Evolutionary conservation across 345 rosid species (phyloP).

Genomic region (Balakata baccata): DNA sequence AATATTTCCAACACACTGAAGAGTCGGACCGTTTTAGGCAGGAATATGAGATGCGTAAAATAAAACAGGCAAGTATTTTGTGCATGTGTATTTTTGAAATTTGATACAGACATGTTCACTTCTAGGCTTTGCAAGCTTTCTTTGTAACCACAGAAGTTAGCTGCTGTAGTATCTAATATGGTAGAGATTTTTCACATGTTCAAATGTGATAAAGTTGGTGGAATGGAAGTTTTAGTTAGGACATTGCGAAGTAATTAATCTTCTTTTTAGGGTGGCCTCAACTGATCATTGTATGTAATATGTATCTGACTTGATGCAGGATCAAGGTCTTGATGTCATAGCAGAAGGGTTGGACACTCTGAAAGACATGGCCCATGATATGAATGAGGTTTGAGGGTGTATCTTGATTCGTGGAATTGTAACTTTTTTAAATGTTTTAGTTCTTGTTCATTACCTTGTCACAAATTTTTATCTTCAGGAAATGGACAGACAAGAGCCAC

Average conservation of each 20-base stretch:
- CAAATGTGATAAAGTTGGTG: background rate
- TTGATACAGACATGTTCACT: background rate
- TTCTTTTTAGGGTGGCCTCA: background rate
- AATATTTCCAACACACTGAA: constrained; percentile 21
- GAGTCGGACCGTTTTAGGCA: constrained; percentile 23
- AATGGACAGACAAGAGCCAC: constrained; percentile 29
- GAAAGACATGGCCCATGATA: constrained; percentile 29
- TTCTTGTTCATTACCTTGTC: background rate
- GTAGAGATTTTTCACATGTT: background rate
- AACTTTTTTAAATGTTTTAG: background rate
- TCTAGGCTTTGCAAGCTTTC: background rate
- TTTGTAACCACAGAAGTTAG: background rate
- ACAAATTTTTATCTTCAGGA: constrained; percentile 20
- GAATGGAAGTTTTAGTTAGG: background rate
- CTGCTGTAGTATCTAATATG: background rate
- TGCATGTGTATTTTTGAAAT: background rate
- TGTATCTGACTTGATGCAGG: constrained; percentile 18
- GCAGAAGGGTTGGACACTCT: constrained; percentile 34
- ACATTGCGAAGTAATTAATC: background rate
- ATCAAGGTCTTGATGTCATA: constrained; percentile 35
- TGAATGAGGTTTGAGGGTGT: constrained; percentile 30
- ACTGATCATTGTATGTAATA: background rate
- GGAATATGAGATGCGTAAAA: constrained; percentile 32
- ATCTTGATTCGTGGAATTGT: background rate
- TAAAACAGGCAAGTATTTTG: constrained; percentile 25